Evolutionary conservation across 2,329 filamentous ascomycete species (phyloP), one percentile per base, ranked within the genome.

Genomic region (Hypoxylon sp.): DNA sequence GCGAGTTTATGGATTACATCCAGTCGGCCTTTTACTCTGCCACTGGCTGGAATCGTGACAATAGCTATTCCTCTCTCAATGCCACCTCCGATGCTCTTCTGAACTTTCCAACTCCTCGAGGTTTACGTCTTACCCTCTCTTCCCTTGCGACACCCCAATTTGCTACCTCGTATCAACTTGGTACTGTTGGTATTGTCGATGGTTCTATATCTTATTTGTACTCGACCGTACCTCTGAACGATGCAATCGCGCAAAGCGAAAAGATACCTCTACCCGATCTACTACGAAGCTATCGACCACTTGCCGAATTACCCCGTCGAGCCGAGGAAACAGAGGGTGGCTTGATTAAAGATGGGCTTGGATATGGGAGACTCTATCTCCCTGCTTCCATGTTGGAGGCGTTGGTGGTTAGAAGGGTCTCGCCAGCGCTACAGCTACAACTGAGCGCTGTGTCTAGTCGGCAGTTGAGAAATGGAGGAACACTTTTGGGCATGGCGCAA

Each of bases 161-260:
- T 65, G 93, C 92, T 16, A 96, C 92, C 11, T 93, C 91, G 26
- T 99, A 99, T 73, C 89, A 90, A 30, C 83, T 99, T 32, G 91
- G 91, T 54, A 95, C 88, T 30, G 82, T 95, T 11, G 94, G 93
- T 52, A 81, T 96, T 25, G 92, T 99, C 41, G 93, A 97, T 74
- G 94, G 94, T 69, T 96, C 91, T n/a, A 83, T 99, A 49, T 96
- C 92, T 9, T 99, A 97, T 73, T 83, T 99, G 44, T 97, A 96
- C 76, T 95, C 91, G 37, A 96, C 91, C 2, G 79, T 94, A 6
- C 86, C 91, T 8, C 80, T 97, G 48, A 75, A 78, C 27, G 78
- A 86, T 41, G 75, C 82, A 75, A 58, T 91, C 78, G 71, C 80
- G 7, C 82, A 84, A 71, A 96, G 90, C 63, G 85, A 87, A 36